Evolutionary conservation across 371 early-diverging fungal species (phyloP).

Genomic region (Rhizopus delemar): DNA sequence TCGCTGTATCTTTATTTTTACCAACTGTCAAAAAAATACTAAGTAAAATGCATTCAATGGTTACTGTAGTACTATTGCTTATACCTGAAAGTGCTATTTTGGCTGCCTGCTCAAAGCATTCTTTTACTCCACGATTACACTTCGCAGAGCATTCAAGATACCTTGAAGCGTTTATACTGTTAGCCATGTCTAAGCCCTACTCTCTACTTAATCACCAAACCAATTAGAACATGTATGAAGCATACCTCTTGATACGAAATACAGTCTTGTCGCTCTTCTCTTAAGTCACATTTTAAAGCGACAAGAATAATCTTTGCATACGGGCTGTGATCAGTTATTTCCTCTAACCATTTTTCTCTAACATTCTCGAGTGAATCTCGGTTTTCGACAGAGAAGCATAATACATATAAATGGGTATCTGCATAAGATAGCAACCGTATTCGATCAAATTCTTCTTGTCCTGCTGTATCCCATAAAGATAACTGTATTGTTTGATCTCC

Average conservation of each 20-base stretch:
- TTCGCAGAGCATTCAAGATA: slow-evolving; percentile 61
- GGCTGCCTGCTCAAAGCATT: slow-evolving; percentile 58
- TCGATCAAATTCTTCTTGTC: slow-evolving; percentile 74
- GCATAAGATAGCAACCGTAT: slow-evolving; percentile 57
- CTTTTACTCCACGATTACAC: slow-evolving; percentile 53
- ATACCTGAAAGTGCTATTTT: slow-evolving; percentile 45
- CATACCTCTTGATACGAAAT: slow-evolving; percentile 52
- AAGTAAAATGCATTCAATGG: neutral
- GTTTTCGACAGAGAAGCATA: slow-evolving; percentile 63
- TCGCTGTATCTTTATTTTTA: too few relatives aligned
- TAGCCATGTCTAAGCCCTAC: slow-evolving; percentile 52
- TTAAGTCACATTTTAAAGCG: slow-evolving; percentile 63
- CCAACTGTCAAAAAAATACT: too few relatives aligned
- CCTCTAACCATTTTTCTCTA: slow-evolving; percentile 54
- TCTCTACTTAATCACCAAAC: neutral
- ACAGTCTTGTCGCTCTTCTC: slow-evolving; percentile 44
- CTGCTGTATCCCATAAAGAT: slow-evolving; percentile 93
- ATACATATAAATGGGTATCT: slow-evolving; percentile 56
- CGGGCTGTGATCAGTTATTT: slow-evolving; percentile 48
- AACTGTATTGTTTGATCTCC: slow-evolving; percentile 81
- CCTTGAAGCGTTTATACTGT: slow-evolving; percentile 47
- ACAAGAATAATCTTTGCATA: slow-evolving; percentile 53
- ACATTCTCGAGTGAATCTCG: slow-evolving; percentile 64
- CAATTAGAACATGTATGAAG: neutral
- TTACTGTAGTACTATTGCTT: slow-evolving; percentile 6